Percentiles rank a stretch among this genome's conserved stretches.
Conservation (phyloP, 768 basidiomycete genomes). For the Lyophyllum decastes region DNA sequence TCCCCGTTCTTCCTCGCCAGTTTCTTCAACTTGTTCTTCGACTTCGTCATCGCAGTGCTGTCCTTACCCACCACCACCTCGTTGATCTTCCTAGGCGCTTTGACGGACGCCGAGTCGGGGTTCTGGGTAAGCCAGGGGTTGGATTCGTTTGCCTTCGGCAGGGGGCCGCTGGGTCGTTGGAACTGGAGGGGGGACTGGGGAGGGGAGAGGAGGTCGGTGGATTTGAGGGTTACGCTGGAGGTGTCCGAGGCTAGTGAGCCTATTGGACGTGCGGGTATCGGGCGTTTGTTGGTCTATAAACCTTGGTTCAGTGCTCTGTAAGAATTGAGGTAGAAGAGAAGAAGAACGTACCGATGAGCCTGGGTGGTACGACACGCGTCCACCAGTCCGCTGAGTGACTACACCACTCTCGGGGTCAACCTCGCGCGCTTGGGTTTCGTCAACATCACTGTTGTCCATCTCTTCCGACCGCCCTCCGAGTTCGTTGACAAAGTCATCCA, state of each 20-base stretch:
- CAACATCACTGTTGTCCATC: constrained; percentile 28
- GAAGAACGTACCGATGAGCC: constrained; percentile 36
- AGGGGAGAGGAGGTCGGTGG: constrained; percentile 49
- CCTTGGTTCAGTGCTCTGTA: not conserved
- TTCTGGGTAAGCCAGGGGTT: constrained; percentile 82
- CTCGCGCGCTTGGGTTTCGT: constrained; percentile 24
- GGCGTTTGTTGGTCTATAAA: constrained; percentile 19
- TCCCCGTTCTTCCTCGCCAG: constrained; percentile 54
- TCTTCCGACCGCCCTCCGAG: constrained; percentile 45
- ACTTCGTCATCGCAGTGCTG: constrained; percentile 60
- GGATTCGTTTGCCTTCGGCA: constrained; percentile 21
- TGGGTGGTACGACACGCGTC: constrained; percentile 65
- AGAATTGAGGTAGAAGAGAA: not conserved
- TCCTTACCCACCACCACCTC: constrained; percentile 70
- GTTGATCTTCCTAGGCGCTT: constrained; percentile 70
- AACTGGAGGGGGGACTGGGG: constrained; percentile 31
- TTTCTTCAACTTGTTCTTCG: constrained; percentile 77
- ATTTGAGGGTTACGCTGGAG: constrained; percentile 70
- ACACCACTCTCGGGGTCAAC: constrained; percentile 35
- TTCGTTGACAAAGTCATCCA: constrained; percentile 74
- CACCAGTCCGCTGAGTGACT: constrained; percentile 60
- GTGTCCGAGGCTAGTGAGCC: constrained; percentile 49
- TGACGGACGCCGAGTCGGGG: constrained; percentile 30
- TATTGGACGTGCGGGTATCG: constrained; percentile 19
- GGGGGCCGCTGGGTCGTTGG: constrained; percentile 11